Base-by-base conservation (phyloP, 805 yeast species). In the Kurtzmaniella fragi region DNA sequence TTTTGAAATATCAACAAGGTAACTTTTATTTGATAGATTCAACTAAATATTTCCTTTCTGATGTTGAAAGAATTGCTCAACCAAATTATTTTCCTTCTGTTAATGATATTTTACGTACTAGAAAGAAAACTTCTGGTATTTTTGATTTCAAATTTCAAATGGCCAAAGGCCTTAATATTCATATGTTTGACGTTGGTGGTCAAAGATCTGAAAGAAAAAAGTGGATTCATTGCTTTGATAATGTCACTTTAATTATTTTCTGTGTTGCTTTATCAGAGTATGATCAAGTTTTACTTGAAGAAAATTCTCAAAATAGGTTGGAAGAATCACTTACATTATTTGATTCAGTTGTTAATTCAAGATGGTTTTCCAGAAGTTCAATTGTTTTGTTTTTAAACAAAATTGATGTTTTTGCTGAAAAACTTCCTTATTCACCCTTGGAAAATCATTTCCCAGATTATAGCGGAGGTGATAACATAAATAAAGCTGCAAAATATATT, bases 191-290 rank as follows among this genome's bases (percentile, higher is more conserved):
- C 59, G 96, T 90, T 35, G 97, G 97, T 46, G 97, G 97, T 1
- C 99, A 93, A 62, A 72, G 99, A 52, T 80, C 95, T 3, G 99
- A 93, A 66, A 80, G 99, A 39, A 86, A 85, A 54, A 91, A 93
- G 61, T 93, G 99, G 99, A 89, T 93, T 45, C 95, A 93, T 62
- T 87, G 96, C 56, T 93, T 93, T 53, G 96, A 89, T 59, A 88
- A 89, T 50, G 96, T 90, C 27, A 84, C 96, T 0, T 71, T 85
- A 34, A 83, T 90, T 37, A 86, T 90, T 43, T 90, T 89, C 57
- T 89, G 96, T 60, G 96, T 89, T 16, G 89, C 97, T 0, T 62
- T 90, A 39, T 81, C 91, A 2, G 97, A 90, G 57, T 90, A 90
- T 56, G 96, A 90, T 58, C 96, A 89, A 62, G 82, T 78, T 3